Base-by-base conservation (phyloP, 2,329 filamentous ascomycete species). In the Penicillium polonicum region DNA sequence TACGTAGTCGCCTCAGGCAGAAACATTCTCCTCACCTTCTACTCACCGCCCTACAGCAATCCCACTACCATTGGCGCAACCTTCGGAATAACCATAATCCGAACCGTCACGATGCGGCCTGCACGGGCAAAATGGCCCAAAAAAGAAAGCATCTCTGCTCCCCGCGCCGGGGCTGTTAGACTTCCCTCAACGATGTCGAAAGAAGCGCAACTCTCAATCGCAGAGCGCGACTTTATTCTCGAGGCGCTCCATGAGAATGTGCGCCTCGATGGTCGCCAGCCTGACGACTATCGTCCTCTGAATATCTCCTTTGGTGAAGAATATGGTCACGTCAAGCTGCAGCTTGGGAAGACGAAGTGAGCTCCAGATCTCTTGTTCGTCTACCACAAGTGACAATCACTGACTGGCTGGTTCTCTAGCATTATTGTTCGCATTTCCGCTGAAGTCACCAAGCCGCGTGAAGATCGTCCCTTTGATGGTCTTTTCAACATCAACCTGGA, bases 381-480 rank as follows among this genome's bases (percentile, higher is more conserved):
- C 33, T 25, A 38, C 35, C 39, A 23, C 38, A 41, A 7, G 44
- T 36, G 10, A 41, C 19, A 38, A 33, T 15, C 39, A 2, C 27
- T 57, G 64, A 44, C 56, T 74, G 64, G 64, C 55, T 74, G 64
- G 63, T 71, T 52, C 5, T 27, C 17, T 57, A 95, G 92, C 69
- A 85, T 97, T 58, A 80, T 95, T 60, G 91, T 89, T 55, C 90
- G 90, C 61, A 88, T 96, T 59, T 93, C 92, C 3, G 90, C 92
- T 62, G 91, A 96, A 78, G 90, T 97, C 60, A 89, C 90, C 12
- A 86, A 90, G 39, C 93, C 94, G 43, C 91, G 88, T 71, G 77
- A 88, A 52, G 93, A 97, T 77, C 88, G 93, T 62, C 93, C 92
- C 59, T 96, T 96, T 72, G 94, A 97, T 74, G 94, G 94, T 73